Base-by-base conservation (phyloP, 371 early-diverging fungal genomes). In the Cokeromyces recurvatus region DNA sequence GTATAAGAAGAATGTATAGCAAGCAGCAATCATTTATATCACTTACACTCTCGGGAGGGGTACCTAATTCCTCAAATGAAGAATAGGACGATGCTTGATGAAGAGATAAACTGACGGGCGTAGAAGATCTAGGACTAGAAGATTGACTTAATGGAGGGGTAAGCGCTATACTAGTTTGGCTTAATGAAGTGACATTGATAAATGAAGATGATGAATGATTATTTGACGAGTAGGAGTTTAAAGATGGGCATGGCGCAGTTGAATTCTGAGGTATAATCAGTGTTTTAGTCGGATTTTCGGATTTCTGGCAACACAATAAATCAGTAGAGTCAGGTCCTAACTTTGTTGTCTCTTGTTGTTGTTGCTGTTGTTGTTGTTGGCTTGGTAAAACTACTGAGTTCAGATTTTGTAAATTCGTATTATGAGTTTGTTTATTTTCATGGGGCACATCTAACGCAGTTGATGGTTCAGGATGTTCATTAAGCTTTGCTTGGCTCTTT, bases 131-230 rank as follows among this genome's bases (percentile, higher is more conserved):
- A 32, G 57, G 51, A 50, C 57, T 56, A 12, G 46, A 51, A 5
- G 57, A 22, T 16, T 51, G 31, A 32, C 57, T 56, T 2, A 51
- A n/a, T 12, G 57, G 51, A 24, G 57, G 57, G 14, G 57, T 51
- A 4, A 41, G 16, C 16, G 51, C 31, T 41, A 50, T 20, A 25
- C 51, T 51, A 12, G 51, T 46, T 32, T 50, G 57, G 24, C 46
- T 50, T 6, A 51, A 46, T n/a, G 51, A 36, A 20, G 24, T 38
- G 10, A 22, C 14, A 17, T 32, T 51, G 5, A 17, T 51, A 17
- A 47, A 47, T 17, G 47, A 53, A 9, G 54, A 29, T 14, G 43
- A 36, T n/a, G 54, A 53, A 21, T 42, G 29, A 43, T 42, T 46
- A 22, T 43, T 43, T 35, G 32, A 32, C n/a, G n/a, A 42, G 24